These are phyloP conservation scores for Angophora floribunda DNA, from an alignment of 345 rosid species.

Conservation along the genomic window DNA sequence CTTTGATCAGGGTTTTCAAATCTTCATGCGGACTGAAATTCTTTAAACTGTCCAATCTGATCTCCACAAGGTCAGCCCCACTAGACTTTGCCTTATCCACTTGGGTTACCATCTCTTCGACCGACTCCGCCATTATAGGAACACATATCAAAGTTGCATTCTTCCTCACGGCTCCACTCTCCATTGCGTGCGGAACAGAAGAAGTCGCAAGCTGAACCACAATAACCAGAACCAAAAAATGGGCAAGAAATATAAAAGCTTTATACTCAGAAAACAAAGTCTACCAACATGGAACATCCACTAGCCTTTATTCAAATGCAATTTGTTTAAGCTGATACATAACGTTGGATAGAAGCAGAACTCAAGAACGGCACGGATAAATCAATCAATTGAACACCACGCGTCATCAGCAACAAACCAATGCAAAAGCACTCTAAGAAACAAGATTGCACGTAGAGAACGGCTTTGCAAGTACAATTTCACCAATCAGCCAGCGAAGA, in stretches of 20 bases:
- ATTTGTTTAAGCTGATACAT: background rate
- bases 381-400: background rate
- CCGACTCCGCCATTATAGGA: constrained; percentile 70
- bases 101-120: constrained; percentile 39
- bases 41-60: constrained; percentile 65
- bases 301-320: background rate
- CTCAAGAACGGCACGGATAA: background rate
- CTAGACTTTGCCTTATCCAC: constrained; percentile 41
- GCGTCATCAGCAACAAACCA: background rate
- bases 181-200: constrained; percentile 12
- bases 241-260: background rate
- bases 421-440: background rate
- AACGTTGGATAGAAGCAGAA: background rate
- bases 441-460: background rate
- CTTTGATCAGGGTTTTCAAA: constrained; percentile 35
- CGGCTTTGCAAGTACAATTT: background rate
- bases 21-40: constrained; percentile 32
- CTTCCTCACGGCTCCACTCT: constrained; percentile 16
- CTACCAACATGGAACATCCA: background rate
- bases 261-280: background rate
- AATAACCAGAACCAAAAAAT: background rate
- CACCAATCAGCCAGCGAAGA: background rate
- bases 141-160: constrained; percentile 68
- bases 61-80: constrained; percentile 85
- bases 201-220: constrained; percentile 30